Base-by-base conservation (phyloP, 2,329 filamentous ascomycete genomes). In the Venturia aucupariae region DNA sequence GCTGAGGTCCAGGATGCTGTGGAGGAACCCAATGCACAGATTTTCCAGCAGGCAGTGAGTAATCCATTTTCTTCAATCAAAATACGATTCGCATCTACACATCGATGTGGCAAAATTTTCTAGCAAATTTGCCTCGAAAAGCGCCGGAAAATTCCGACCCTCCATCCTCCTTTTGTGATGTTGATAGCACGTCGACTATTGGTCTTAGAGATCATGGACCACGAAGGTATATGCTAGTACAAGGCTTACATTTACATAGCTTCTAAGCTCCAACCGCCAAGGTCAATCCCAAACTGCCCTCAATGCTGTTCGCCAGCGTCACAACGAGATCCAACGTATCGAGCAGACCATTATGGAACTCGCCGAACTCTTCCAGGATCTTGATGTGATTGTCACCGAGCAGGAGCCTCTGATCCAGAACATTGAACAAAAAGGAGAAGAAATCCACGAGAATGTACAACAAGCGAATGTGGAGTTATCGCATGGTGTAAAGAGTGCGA, bases 341-440 rank as follows among this genome's bases (percentile, higher is more conserved):
- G 92, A 96, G 79, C 82, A 85, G 72, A 90, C 95, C 74, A 90
- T 97, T 84, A 86, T 90, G 13, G 90, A 96, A 76, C 81, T 99
- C 65, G 86, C 89, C 6, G 86, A 94, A 76, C 80, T 97, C 64
- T 96, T 97, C 84, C 85, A 92, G 73, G 89, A 97, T 69, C 88
- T 97, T 78, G 90, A 96, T 69, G 86, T 87, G 39, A 80, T 96
- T 61, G 87, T 97, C 66, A 82, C 92, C 42, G 87, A 96, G 79
- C 93, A 97, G 76, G 92, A 96, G 70, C 86, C 84, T 19, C 82
- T 88, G 38, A 86, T 97, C 42, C 80, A 83, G 68, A 84, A 90
- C 69, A 96, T 97, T 71, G 91, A 96, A 78, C 84, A 88, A 71
- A 91, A 93, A 78, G 90, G 86, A 44, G 90, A 95, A 76, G 89